Conservation (phyloP, 228 moss, liverwort and hornwort genomes). For the Sphagnum fallax region DNA sequence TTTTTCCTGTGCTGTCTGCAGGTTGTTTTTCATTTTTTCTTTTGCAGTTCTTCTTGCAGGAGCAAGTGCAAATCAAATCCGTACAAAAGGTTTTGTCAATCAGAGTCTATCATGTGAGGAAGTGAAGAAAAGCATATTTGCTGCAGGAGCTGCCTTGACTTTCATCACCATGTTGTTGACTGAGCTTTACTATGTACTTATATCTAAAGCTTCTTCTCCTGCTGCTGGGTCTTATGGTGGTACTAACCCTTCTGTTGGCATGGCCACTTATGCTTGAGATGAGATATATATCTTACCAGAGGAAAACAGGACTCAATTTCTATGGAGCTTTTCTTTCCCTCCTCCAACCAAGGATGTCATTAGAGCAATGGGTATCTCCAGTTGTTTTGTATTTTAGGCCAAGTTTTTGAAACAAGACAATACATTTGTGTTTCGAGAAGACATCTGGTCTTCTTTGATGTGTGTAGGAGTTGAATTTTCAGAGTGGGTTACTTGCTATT, state of each 20-base stretch:
- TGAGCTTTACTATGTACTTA: constrained; percentile 44
- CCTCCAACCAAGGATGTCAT: too few relatives aligned
- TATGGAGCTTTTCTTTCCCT: too few relatives aligned
- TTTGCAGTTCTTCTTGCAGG: constrained; percentile 28
- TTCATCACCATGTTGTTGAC: constrained; percentile 30
- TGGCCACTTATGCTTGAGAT: constrained; percentile 26
- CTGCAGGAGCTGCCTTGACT: constrained; percentile 35
- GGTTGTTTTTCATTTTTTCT: constrained; percentile 41
- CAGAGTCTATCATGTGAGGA: constrained; percentile 24
- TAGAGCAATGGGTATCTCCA: too few relatives aligned
- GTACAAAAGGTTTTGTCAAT: constrained; percentile 18
- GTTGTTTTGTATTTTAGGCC: too few relatives aligned
- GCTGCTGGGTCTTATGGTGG: constrained; percentile 22
- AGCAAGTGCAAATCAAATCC: constrained; percentile 45
- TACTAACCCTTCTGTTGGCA: constrained; percentile 30
- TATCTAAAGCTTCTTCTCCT: constrained; percentile 25
- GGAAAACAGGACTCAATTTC: too few relatives aligned
- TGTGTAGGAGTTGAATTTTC: too few relatives aligned
- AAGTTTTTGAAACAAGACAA: too few relatives aligned
- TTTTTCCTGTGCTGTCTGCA: not conserved
- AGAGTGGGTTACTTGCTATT: too few relatives aligned
- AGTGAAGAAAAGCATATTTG: constrained; percentile 39
- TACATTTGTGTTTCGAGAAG: too few relatives aligned
- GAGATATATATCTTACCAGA: not conserved
- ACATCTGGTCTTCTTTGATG: too few relatives aligned